phyloP scores from a whole-genome alignment of 2,329 filamentous ascomycete genomes.

The Lachnellula occidentalis region DNA sequence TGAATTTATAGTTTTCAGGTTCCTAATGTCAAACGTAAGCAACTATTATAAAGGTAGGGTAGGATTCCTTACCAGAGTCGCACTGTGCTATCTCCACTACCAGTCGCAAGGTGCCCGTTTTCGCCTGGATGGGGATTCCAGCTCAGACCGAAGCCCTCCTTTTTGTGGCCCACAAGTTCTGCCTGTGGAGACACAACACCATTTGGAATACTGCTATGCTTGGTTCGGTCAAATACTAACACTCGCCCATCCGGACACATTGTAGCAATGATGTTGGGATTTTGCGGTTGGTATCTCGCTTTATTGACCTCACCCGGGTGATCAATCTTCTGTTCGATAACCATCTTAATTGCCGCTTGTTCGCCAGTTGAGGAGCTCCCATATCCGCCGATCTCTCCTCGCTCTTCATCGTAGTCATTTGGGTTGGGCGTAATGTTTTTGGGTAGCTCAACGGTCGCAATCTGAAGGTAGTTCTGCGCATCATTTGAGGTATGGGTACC shows the following conservation, averaged over 20 bases:
- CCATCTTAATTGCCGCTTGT: constrained; percentile 73
- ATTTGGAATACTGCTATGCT: constrained; percentile 75
- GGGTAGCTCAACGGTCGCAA: constrained; percentile 89
- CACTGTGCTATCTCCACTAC: constrained; percentile 88
- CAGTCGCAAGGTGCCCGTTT: constrained; percentile 75
- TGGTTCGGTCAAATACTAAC: constrained; percentile 92
- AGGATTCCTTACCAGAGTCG: constrained; percentile 66
- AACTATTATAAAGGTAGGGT: neutral
- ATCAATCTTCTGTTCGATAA: constrained; percentile 91
- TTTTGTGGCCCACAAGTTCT: constrained; percentile 75
- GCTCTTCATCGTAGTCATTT: constrained; percentile 84
- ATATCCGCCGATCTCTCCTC: constrained; percentile 90
- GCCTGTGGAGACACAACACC: constrained; percentile 75
- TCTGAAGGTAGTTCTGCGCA: constrained; percentile 86
- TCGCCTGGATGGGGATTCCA: constrained; percentile 71
- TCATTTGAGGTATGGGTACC: constrained; percentile 90
- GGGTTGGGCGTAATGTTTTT: constrained; percentile 69
- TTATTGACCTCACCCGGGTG: constrained; percentile 98
- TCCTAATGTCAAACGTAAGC: constrained; percentile 44
- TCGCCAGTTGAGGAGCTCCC: constrained; percentile 65
- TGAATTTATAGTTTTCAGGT: constrained; percentile 70
- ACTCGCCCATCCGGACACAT: constrained; percentile 83
- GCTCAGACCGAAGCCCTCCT: constrained; percentile 85
- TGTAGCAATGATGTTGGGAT: constrained; percentile 92
- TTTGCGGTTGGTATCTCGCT: constrained; percentile 94